These are phyloP conservation scores for Cinnamomum micranthum DNA, from an alignment of 164 flowering plant species.

Conservation along the genomic window DNA sequence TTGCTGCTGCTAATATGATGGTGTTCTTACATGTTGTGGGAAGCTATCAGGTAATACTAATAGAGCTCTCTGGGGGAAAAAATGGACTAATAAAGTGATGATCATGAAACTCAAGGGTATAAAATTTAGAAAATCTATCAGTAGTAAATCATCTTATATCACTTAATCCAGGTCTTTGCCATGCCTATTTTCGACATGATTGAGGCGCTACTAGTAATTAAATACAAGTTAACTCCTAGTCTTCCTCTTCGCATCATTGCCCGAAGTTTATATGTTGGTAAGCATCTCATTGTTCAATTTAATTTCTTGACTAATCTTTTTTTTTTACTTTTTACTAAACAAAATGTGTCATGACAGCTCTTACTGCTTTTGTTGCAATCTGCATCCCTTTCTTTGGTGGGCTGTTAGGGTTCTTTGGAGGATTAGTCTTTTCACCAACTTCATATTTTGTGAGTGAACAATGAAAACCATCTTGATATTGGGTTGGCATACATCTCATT, in stretches of 20 bases:
- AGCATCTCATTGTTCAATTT: constrained; percentile 4
- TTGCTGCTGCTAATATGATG: constrained; percentile 29
- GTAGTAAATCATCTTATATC: not conserved
- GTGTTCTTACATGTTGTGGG: constrained; percentile 39
- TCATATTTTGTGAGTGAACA: constrained; percentile 30
- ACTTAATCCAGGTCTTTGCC: constrained; percentile 23
- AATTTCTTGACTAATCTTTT: not conserved
- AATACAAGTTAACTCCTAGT: constrained; percentile 18
- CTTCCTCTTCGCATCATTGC: constrained; percentile 21
- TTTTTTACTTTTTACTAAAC: not conserved
- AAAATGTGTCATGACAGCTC: constrained; percentile 5
- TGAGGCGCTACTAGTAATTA: constrained; percentile 21
- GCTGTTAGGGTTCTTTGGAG: constrained; percentile 34
- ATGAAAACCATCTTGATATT: too few species aligned
- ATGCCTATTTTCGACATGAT: constrained; percentile 36
- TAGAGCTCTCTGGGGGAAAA: too few species aligned
- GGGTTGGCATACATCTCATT: too few species aligned
- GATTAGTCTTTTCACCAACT: constrained; percentile 31
- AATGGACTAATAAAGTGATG: too few species aligned
- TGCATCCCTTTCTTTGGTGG: constrained; percentile 42
- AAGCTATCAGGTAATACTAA: constrained; percentile 31
- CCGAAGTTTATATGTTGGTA: constrained; percentile 32
- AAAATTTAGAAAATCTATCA: too few species aligned
- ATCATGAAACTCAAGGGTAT: too few species aligned
- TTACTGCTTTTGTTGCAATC: constrained; percentile 21